Evolutionary conservation across 371 early-diverging fungal genomes (phyloP).

Genomic region (Chytridium lagenaria): DNA sequence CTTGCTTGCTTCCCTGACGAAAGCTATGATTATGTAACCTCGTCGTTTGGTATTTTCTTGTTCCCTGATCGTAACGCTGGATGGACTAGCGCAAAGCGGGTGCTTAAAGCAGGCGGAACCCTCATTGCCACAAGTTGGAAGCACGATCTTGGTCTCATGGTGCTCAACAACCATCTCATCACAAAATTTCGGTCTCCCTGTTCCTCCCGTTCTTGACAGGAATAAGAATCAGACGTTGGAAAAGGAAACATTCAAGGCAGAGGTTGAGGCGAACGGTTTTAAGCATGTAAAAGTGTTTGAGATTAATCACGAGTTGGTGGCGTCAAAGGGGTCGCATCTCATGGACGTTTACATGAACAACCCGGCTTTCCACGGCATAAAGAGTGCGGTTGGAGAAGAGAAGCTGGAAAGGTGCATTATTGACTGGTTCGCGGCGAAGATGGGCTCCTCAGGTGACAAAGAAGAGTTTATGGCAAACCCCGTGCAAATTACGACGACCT

Average conservation of each 20-base stretch:
- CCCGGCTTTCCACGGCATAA: not conserved
- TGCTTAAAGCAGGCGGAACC: not conserved
- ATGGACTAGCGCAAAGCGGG: not conserved
- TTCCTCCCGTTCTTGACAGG: not conserved
- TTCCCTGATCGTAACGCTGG: not conserved
- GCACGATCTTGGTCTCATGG: not conserved
- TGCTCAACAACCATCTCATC: not conserved
- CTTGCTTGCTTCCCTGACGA: not conserved
- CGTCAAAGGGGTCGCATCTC: not conserved
- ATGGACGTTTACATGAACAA: not conserved
- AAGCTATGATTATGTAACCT: not conserved
- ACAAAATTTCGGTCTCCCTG: not conserved
- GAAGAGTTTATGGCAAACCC: not conserved
- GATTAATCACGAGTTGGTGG: not conserved
- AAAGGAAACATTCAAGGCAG: not conserved
- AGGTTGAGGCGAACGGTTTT: not conserved
- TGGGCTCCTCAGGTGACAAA: not conserved
- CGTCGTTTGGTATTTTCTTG: not conserved
- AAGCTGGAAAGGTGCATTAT: not conserved
- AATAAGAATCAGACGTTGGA: not conserved
- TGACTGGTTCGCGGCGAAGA: not conserved
- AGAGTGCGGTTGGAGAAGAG: not conserved
- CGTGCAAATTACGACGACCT: not conserved
- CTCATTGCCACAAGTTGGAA: not conserved
- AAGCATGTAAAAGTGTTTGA: not conserved